Percentiles rank a stretch among this genome's conserved stretches.
Evolutionary conservation across 2,329 filamentous ascomycete genomes (phyloP).

Genomic region (Torrubiella hemipterigena): DNA sequence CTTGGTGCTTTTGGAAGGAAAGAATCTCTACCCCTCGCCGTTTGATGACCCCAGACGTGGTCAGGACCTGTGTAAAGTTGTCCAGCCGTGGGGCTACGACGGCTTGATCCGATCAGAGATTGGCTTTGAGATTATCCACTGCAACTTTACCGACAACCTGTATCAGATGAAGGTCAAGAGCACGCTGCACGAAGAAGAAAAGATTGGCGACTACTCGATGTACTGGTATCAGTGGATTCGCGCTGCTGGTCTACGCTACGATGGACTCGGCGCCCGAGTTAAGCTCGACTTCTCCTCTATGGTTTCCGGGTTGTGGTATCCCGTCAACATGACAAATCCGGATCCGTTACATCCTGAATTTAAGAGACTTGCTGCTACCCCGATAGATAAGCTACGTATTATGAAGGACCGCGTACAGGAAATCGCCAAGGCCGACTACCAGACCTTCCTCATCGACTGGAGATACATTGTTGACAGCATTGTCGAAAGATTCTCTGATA

Average conservation of each 20-base stretch:
- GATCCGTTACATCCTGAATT: slow-evolving; percentile 18
- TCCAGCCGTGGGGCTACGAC: slow-evolving; percentile 44
- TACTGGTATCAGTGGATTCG: slow-evolving; percentile 25
- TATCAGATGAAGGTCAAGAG: slow-evolving; percentile 20
- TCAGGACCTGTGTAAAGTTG: slow-evolving; percentile 40
- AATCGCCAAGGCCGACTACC: slow-evolving; percentile 13
- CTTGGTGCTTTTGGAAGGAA: slow-evolving; percentile 37
- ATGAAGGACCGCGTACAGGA: slow-evolving; percentile 31
- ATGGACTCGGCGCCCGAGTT: slow-evolving; percentile 30
- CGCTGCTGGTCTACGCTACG: slow-evolving; percentile 30
- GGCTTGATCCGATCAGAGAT: slow-evolving; percentile 56
- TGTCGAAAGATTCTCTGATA: slow-evolving; percentile 45
- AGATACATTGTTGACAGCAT: slow-evolving; percentile 55
- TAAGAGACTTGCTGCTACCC: slow-evolving; percentile 18
- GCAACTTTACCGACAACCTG: slow-evolving; percentile 41
- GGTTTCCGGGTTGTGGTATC: slow-evolving; percentile 39
- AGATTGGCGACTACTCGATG: slow-evolving; percentile 13
- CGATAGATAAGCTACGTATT: slow-evolving; percentile 19
- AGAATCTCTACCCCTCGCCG: slow-evolving; percentile 5
- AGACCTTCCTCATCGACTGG: slow-evolving; percentile 48
- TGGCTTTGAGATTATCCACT: slow-evolving; percentile 61
- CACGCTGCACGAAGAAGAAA: slow-evolving; percentile 10
- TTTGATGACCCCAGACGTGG: slow-evolving; percentile 41
- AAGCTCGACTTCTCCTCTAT: slow-evolving; percentile 36
- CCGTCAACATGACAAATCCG: slow-evolving; percentile 34